Base-by-base conservation (phyloP, 768 basidiomycete genomes). In the Phlegmacium glaucopus region DNA sequence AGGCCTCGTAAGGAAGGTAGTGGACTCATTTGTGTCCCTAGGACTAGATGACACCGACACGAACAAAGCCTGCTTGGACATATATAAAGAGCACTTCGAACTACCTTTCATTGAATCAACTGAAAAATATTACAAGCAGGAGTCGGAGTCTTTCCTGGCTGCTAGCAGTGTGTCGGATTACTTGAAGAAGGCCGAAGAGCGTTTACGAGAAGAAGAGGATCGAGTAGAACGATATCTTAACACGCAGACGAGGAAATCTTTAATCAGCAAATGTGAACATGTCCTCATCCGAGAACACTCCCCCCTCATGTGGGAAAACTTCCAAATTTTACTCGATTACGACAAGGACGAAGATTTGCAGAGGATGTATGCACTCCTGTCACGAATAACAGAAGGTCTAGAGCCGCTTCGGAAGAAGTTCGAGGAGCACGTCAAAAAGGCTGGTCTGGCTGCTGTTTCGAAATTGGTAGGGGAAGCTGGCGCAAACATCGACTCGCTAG, bases 281-380 rank as follows among this genome's bases (percentile, higher is more conserved):
- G 88, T 91, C 22, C 83, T 99, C 54, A 94, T 99, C 58, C 80
- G 87, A 48, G 86, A 87, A 54, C 94, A 95, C 61, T 74, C 85
- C 39, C 78, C 82, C 50, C 68, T 85, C 37, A 87, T 99, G 83
- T 90, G 88, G 85, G 91, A 94, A 50, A 91, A 84, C 66, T 97
- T 98, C 75, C 92, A 94, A 65, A 73, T 72, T 17, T 67, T 94
- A 41, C 82, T 94, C 54, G 94, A 97, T 64, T 93, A 78, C 64
- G 95, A 97, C 67, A 91, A 94, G 66, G 87, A 93, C 48, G 90
- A 94, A 65, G 95, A 98, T 60, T 74, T 99, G 36, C 91, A 91
- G 56, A 80, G 94, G 36, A 96, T 97, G 91, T 97, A 96, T 68
- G 76, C 85, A 8, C 74, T 97, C n/a, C 75, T 98, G 17, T 85